Conservation (phyloP, 176 grass and related monocot species). For the Juncus effusus region DNA sequence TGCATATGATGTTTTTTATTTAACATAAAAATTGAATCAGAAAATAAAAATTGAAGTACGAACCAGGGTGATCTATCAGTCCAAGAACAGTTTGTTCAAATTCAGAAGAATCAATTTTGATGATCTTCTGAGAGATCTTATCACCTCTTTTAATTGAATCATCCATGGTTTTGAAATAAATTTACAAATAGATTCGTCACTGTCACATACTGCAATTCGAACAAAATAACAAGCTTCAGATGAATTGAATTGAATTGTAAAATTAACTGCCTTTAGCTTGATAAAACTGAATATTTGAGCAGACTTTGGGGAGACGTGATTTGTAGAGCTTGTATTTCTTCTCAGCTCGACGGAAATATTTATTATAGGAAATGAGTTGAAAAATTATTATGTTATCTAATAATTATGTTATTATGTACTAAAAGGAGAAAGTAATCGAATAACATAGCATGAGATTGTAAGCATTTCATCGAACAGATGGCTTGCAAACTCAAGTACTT, state of each 20-base stretch:
- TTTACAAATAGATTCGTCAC: constrained; percentile 24
- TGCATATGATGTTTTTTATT: constrained; percentile 32
- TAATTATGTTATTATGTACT: too few species aligned
- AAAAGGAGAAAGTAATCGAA: too few species aligned
- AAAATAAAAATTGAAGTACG: neutral
- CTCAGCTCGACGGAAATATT: constrained; percentile 55
- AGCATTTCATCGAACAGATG: too few species aligned
- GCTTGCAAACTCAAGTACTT: too few species aligned
- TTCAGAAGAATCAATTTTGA: constrained; percentile 31
- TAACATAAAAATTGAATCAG: neutral
- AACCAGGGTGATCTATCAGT: constrained; percentile 54
- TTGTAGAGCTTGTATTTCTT: constrained; percentile 92
- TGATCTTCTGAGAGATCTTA: constrained; percentile 32
- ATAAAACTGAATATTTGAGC: constrained; percentile 17
- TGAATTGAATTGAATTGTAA: neutral
- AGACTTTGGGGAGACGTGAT: constrained; percentile 40
- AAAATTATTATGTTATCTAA: too few species aligned
- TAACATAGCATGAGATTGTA: too few species aligned
- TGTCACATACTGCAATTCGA: constrained; percentile 21
- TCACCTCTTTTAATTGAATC: constrained; percentile 17
- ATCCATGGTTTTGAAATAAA: constrained; percentile 48
- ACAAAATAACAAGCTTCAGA: neutral
- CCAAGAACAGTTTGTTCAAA: constrained; percentile 64
- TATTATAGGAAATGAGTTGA: too few species aligned
- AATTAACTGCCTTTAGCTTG: neutral